A percentile compares a stretch with the other conserved stretches of the same genome.
phyloP scores from a whole-genome alignment of 495 filamentous ascomycete species.

The Penicillium macrosclerotiorum region DNA sequence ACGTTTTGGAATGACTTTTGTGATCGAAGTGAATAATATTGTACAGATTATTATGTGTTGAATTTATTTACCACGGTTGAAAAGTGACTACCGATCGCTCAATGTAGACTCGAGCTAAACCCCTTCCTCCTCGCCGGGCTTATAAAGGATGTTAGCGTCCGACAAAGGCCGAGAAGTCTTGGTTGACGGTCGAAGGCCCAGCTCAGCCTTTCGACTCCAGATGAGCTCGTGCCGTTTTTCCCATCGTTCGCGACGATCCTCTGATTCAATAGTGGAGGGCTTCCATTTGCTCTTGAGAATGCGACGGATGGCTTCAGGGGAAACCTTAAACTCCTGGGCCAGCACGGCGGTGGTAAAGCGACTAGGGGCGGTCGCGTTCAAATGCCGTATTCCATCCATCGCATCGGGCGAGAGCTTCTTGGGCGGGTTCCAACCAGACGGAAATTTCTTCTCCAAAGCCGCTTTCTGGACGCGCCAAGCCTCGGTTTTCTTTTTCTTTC shows the following conservation, averaged over 20 bases:
- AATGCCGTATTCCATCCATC: constrained; percentile 75
- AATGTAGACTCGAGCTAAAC: not conserved
- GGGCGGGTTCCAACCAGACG: constrained; percentile 69
- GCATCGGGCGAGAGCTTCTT: constrained; percentile 92
- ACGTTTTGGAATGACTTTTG: too few species aligned
- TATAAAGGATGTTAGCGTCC: constrained; percentile 30
- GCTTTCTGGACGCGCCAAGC: constrained; percentile 71
- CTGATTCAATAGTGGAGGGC: constrained; percentile 59
- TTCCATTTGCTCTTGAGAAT: constrained; percentile 85
- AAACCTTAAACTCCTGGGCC: constrained; percentile 76
- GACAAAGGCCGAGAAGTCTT: constrained; percentile 21
- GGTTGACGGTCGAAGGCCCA: constrained; percentile 58
- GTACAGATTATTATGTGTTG: not conserved
- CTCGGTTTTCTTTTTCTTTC: constrained; percentile 43
- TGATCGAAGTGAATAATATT: too few species aligned
- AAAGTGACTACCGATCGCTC: not conserved
- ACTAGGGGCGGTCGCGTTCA: constrained; percentile 72
- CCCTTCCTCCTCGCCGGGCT: constrained; percentile 11
- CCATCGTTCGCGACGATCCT: constrained; percentile 69
- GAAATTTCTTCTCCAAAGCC: constrained; percentile 70
- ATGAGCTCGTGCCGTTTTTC: constrained; percentile 72
- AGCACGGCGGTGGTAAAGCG: constrained; percentile 72
- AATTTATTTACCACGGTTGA: not conserved
- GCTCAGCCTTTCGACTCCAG: constrained; percentile 70
- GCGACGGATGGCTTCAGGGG: constrained; percentile 79